Base-by-base conservation (phyloP, 2,329 filamentous ascomycete species). In the Fulvia fulva region DNA sequence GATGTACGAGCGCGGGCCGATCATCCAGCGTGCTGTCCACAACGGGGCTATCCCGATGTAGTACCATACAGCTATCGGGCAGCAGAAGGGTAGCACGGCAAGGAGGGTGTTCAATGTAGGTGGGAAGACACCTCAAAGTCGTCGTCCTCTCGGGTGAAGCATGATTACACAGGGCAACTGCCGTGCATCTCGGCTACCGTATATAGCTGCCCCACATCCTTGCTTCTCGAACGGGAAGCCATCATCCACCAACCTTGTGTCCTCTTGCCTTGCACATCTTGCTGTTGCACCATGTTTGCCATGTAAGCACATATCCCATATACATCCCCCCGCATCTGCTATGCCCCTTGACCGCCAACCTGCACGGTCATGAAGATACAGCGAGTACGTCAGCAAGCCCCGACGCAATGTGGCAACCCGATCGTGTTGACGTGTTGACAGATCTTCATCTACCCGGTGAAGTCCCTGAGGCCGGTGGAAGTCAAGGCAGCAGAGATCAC, bases 381-480 rank as follows among this genome's bases (percentile, higher is more conserved):
- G 53, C 64, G 70, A 37, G 67, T 71, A 60, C 45, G 52, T 47
- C 45, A 53, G 51, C 59, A 57, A 37, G 34, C 14, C 19, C 53
- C 22, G 28, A 11, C 26, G n/a, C 21, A 25, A 47, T 37, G 49
- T 41, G 46, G 43, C 37, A 19, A 41, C n/a, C 14, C 37, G 16
- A n/a, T 41, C 16, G 19, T 12, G 50, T 30, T 53, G 53, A 63
- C 51, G 6, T 12, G 28, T 59, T 5, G 11, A 43, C 53, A 71
- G 68, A 61, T 71, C 22, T 72, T 72, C 68, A 70, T 72, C 23
- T 72, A 72, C 49, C 70, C 70, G 2, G 67, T 72, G 55, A 72
- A 72, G 58, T 65, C 61, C 14, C 61, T 72, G 1, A 64, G 69
- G 16, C 70, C 70, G 14, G 68, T 72, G 14, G 70, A 72, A 54